A percentile compares a stretch with the other conserved stretches of the same genome.
These are phyloP conservation scores for Quercus gilva DNA, from an alignment of 306 rosid genomes.

Conservation along the genomic window DNA sequence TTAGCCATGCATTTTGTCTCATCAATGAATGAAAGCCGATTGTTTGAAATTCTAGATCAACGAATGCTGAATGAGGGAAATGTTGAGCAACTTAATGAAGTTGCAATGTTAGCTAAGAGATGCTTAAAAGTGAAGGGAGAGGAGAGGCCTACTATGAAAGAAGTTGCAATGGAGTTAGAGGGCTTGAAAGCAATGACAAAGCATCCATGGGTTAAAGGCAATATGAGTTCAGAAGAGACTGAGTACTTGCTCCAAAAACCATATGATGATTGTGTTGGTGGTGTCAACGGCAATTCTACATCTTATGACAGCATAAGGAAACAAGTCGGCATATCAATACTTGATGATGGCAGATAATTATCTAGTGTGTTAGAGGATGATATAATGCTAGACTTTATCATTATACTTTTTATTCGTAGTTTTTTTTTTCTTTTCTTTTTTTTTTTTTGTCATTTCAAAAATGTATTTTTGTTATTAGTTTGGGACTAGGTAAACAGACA, in stretches of 20 bases:
- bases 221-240: constrained; percentile 7
- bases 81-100: constrained; percentile 25
- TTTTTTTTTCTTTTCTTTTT: too few species aligned
- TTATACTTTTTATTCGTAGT: too few species aligned
- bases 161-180: constrained; percentile 43
- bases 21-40: constrained; percentile 21
- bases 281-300: too few species aligned
- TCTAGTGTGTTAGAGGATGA: too few species aligned
- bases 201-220: constrained; percentile 12
- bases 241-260: not conserved
- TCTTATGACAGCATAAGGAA: too few species aligned
- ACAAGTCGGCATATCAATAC: too few species aligned
- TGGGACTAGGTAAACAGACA: too few species aligned
- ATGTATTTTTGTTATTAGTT: too few species aligned
- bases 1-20: constrained; percentile 21
- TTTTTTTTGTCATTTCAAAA: too few species aligned
- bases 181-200: constrained; percentile 9
- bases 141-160: constrained; percentile 45
- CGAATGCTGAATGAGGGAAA: constrained; percentile 17
- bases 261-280: too few species aligned
- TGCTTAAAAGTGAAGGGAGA: constrained; percentile 41
- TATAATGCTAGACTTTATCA: too few species aligned
- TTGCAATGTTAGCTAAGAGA: constrained; percentile 15
- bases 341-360: too few species aligned
- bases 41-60: constrained; percentile 25